Percentiles rank a stretch among this genome's conserved stretches.
Evolutionary conservation across 1,284 basidiomycete species (phyloP).

Genomic region (Kalmanozyma brasiliensis): DNA sequence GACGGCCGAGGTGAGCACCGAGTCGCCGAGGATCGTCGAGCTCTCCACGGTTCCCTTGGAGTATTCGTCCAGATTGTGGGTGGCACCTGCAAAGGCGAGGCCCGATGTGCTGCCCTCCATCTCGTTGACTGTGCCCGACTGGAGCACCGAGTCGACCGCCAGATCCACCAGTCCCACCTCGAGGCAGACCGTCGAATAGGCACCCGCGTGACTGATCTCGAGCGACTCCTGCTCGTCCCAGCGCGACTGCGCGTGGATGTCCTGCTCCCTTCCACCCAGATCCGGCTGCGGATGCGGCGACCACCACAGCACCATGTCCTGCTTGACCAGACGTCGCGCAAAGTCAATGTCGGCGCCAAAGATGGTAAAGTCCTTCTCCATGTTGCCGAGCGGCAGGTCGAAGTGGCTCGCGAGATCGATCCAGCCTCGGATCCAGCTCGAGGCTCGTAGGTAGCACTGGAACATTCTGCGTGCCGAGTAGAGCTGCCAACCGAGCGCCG

Average conservation of each 20-base stretch:
- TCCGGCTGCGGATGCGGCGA: slow-evolving; percentile 81
- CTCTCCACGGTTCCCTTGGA: slow-evolving; percentile 79
- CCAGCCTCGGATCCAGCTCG: slow-evolving; percentile 83
- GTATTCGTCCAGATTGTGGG: slow-evolving; percentile 89
- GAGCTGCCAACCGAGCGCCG: slow-evolving; percentile 72
- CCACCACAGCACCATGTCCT: slow-evolving; percentile 98
- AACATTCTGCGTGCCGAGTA: slow-evolving; percentile 77
- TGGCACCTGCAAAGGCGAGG: slow-evolving; percentile 84
- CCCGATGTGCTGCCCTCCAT: slow-evolving; percentile 82
- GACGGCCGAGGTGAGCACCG: slow-evolving; percentile 87
- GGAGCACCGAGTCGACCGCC: slow-evolving; percentile 92
- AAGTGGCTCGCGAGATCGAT: slow-evolving; percentile 88
- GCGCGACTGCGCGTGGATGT: slow-evolving; percentile 73
- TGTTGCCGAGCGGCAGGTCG: slow-evolving; percentile 87
- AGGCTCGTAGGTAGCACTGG: slow-evolving; percentile 81
- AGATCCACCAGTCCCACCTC: slow-evolving; percentile 90
- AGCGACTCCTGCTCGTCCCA: slow-evolving; percentile 75
- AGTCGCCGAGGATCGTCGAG: slow-evolving; percentile 78
- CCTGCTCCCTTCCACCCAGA: slow-evolving; percentile 90
- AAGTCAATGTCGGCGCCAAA: slow-evolving; percentile 90
- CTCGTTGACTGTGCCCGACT: slow-evolving; percentile 94
- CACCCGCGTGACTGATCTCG: slow-evolving; percentile 87
- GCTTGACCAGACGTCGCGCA: slow-evolving; percentile 82
- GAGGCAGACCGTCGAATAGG: slow-evolving; percentile 91
- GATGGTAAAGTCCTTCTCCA: slow-evolving; percentile 88